Evolutionary conservation across 2,329 filamentous ascomycete species (phyloP), one percentile per base, ranked within the genome.

Genomic region (Trichoderma sp.): DNA sequence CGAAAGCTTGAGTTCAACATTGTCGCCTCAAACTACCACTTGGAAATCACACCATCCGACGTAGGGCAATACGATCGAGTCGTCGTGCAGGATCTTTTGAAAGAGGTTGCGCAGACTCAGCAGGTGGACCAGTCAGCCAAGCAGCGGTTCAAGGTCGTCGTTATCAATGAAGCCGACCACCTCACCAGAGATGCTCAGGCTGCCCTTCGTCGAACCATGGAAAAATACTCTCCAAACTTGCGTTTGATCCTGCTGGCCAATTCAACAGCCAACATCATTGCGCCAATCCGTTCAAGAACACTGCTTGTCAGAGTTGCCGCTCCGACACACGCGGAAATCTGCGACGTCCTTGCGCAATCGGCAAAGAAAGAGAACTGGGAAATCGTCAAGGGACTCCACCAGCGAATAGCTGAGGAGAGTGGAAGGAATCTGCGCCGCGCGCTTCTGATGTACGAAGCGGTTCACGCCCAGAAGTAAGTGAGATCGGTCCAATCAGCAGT

Each of bases 1-100:
- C 93, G 95, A 77, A 99, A 99, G 81, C 90, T 99, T 74, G 95
- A 99, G 81, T 99, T 99, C 87, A 99, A 97, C 82, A 97, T 99
- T 71, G 95, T 99, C 65, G 90, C 94, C 53, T 98, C 94, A 0
- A 89, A 97, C 71, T 99, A 99, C 81, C 95, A 99, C 79, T 90
- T 99, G 74, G 95, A 99, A 79, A 99, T 99, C 76, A 99, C 95
- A 8, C 95, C 95, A 0, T 96, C 93, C 1, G 95, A 99, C 74
- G 95, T 99, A 5, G 95, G 94, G 70, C 97, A 91, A 78, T 97
- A 97, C 76, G 95, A 99, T 79, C 87, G 95, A 65, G 95, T 99
- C 4, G 95, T 99, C 2, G 86, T 99, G 15, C 95, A 99, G 77
- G 95, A 98, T 75, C 83, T 99, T 58, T 83, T 99, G 58, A 99